Evolutionary conservation across 371 early-diverging fungal species (phyloP).

Genomic region (Mucor circinelloides): DNA sequence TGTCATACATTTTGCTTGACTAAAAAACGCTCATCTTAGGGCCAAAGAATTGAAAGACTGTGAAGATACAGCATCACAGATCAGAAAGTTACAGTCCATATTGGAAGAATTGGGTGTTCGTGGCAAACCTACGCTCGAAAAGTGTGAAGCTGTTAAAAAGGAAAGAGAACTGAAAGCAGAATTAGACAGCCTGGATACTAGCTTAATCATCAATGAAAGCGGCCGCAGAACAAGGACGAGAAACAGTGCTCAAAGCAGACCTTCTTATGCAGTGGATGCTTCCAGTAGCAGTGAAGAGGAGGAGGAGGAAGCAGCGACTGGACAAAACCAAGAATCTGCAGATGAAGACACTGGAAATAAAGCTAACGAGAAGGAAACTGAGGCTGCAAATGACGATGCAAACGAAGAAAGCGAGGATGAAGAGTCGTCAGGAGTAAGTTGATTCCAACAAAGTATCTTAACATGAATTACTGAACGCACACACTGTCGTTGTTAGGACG

Average conservation of each 20-base stretch:
- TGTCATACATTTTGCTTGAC: neutral
- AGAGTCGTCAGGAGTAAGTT: neutral
- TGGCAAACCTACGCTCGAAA: constrained; percentile 45
- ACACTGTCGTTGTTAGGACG: neutral
- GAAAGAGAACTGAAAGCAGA: constrained; percentile 46
- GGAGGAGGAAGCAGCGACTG: constrained; percentile 15
- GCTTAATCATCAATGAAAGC: constrained; percentile 30
- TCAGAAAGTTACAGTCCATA: constrained; percentile 20
- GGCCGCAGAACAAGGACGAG: constrained; percentile 16
- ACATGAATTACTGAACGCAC: neutral
- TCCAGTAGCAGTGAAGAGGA: constrained; percentile 30
- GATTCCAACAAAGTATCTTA: neutral
- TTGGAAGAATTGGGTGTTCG: constrained; percentile 29
- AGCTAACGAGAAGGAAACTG: neutral
- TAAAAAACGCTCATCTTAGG: constrained; percentile 6
- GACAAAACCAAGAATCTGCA: neutral
- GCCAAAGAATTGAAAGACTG: constrained; percentile 38
- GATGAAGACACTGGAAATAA: constrained; percentile 4
- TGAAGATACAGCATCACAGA: constrained; percentile 14
- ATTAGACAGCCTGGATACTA: constrained; percentile 38
- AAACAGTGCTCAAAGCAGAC: constrained; percentile 5
- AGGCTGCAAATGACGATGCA: neutral
- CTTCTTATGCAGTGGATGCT: constrained; percentile 14
- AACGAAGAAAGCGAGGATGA: constrained; percentile 3
- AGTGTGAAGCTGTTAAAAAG: constrained; percentile 45